Base-by-base conservation (phyloP, 352 stramenopile species). In the Pythium dissimile region DNA sequence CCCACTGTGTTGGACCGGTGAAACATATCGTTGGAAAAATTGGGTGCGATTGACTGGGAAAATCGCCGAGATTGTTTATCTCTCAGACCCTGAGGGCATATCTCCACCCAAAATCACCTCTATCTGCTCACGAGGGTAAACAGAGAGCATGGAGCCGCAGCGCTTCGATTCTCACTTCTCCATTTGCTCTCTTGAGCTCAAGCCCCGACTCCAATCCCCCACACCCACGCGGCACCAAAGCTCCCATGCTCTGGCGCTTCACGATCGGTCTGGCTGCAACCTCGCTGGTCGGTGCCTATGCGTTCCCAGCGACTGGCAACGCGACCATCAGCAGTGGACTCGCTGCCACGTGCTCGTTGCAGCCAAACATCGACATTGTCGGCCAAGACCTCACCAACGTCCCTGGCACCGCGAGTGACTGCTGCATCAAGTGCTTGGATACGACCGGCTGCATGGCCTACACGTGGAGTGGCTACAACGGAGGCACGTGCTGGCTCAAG, bases 401-500 rank as follows among this genome's bases (percentile, higher is more conserved):
- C 44, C 18, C 10, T 8, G 44, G 27, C 5, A 12, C 26, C 24
- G n/a, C 44, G 27, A n/a, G 27, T 16, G 53, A 48, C 23, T 61
- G 53, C 43, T 54, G 34, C 31, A 16, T n/a, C 8, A 23, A 20
- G 7, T 61, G 53, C 34, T 18, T 5, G 7, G 10, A 24, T 1
- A 45, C n/a, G 7, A 16, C 9, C 2, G 56, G 46, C 32, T 65
- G 57, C 57, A 27, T 11, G 16, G 57, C 57, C 5, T 65, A 51
- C 44, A 44, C 73, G 0, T 87, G 77, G 77, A 80, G 43, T 13
- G 69, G 69, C 51, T 71, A 66, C 59, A 79, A 77, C 42, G 59
- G 67, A 16, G 76, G 76, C 13, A 82, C 68, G 11, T 84, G 75
- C 51, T 86, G 67, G 62, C 54, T 86, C n/a, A 41, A 49, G 51